phyloP scores from a whole-genome alignment of 179 eudicot species.

The Silene coronaria region DNA sequence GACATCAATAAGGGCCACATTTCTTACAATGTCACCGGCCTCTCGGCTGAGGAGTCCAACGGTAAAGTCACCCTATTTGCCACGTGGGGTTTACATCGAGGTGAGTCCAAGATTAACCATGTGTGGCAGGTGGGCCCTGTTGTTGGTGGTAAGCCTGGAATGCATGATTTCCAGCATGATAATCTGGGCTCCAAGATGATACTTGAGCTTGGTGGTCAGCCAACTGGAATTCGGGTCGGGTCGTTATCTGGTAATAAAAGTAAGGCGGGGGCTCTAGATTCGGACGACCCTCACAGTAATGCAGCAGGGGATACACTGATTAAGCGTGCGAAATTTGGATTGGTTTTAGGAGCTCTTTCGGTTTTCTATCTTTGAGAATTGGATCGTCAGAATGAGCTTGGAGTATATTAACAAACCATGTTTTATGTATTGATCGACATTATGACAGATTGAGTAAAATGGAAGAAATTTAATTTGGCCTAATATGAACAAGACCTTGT shows the following conservation, averaged over 20 bases:
- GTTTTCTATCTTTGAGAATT: not conserved
- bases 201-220: slow-evolving; percentile 13
- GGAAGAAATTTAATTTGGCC: too few species aligned
- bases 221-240: not conserved
- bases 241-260: slow-evolving; percentile 10
- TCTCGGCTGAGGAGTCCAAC: slow-evolving; percentile 33
- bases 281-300: not conserved
- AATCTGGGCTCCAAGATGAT: slow-evolving; percentile 39
- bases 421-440: too few species aligned
- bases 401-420: not conserved
- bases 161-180: slow-evolving; percentile 40
- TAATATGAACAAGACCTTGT: too few species aligned
- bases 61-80: slow-evolving; percentile 47
- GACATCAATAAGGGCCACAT: slow-evolving; percentile 32
- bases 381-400: too few species aligned
- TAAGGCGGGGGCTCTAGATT: not conserved
- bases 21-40: slow-evolving; percentile 33
- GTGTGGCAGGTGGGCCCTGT: slow-evolving; percentile 78
- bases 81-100: slow-evolving; percentile 39
- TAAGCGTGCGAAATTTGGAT: not conserved
- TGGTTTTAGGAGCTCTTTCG: slow-evolving; percentile 9
- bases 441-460: too few species aligned
- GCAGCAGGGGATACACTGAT: not conserved
- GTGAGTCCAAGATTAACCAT: slow-evolving; percentile 36
- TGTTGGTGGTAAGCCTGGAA: slow-evolving; percentile 35